phyloP scores from a whole-genome alignment of 306 rosid genomes.

The Dalbergia oliveri region DNA sequence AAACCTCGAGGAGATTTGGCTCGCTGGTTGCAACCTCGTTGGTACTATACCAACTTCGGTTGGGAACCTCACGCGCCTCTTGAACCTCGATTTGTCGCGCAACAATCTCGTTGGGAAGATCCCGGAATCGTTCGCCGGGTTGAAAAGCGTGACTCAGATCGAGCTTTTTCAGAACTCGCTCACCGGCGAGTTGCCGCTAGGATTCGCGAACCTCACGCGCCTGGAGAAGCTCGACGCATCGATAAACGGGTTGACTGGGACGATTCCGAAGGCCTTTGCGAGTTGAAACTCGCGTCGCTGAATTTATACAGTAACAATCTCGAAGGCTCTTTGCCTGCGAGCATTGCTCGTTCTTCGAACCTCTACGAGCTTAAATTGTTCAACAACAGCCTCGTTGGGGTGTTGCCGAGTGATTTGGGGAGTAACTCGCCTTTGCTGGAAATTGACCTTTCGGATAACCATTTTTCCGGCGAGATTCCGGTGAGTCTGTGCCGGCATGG shows the following conservation, averaged over 20 bases:
- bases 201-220: slow-evolving; percentile 57
- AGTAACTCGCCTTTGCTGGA: slow-evolving; percentile 54
- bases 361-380: slow-evolving; percentile 65
- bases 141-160: slow-evolving; percentile 53
- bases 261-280: slow-evolving; percentile 62
- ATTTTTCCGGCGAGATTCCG: slow-evolving; percentile 63
- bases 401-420: slow-evolving; percentile 65
- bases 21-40: slow-evolving; percentile 43
- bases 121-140: slow-evolving; percentile 55
- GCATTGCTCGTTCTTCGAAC: slow-evolving; percentile 59
- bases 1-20: slow-evolving; percentile 53
- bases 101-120: slow-evolving; percentile 61
- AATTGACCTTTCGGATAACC: slow-evolving; percentile 62
- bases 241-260: slow-evolving; percentile 62
- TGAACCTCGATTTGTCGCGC: slow-evolving; percentile 55
- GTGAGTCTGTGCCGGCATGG: slow-evolving; percentile 59
- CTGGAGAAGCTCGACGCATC: slow-evolving; percentile 65
- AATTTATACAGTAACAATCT: slow-evolving; percentile 57
- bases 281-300: slow-evolving; percentile 59
- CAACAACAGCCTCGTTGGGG: slow-evolving; percentile 61
- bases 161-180: slow-evolving; percentile 64
- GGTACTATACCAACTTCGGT: slow-evolving; percentile 65
- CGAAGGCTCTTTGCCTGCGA: slow-evolving; percentile 65
- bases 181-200: slow-evolving; percentile 62
- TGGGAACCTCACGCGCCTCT: slow-evolving; percentile 45